These are phyloP conservation scores for Blechomonas ayalai DNA, from an alignment of 208 protist species.

Conservation along the genomic window DNA sequence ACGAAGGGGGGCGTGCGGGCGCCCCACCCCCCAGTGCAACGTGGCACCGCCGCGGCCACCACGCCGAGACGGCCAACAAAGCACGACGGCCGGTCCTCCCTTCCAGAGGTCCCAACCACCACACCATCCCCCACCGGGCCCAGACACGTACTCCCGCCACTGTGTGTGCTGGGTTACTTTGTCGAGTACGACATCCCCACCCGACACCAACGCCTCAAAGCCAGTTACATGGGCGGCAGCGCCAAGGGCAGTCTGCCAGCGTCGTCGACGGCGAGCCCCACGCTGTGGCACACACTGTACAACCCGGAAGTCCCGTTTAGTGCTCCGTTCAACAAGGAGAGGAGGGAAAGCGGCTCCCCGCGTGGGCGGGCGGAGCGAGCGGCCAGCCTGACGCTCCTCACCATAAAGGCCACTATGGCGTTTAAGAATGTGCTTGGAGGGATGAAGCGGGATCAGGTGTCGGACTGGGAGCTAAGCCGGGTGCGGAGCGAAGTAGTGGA, in stretches of 20 bases:
- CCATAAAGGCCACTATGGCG: too few relatives aligned
- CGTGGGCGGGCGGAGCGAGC: too few relatives aligned
- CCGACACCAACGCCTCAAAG: slow-evolving; percentile 38
- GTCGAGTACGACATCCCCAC: slow-evolving; percentile 59
- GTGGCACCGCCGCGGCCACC: neutral
- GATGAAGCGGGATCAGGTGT: neutral
- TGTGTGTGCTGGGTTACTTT: slow-evolving; percentile 58
- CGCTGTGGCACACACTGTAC: neutral
- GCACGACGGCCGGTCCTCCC: slow-evolving; percentile 1
- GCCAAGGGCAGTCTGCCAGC: neutral
- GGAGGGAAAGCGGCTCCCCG: too few relatives aligned
- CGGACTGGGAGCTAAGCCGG: slow-evolving; percentile 17
- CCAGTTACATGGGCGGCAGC: slow-evolving; percentile 14
- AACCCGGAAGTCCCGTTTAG: neutral
- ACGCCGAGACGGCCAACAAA: neutral
- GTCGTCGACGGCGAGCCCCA: neutral
- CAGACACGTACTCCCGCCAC: slow-evolving; percentile 42
- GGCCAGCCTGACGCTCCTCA: too few relatives aligned
- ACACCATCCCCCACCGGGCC: neutral
- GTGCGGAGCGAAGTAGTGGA: slow-evolving; percentile 33
- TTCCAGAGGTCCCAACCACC: slow-evolving; percentile 1
- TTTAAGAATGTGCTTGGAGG: too few relatives aligned
- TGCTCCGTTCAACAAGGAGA: too few relatives aligned
- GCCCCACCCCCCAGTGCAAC: too few relatives aligned
- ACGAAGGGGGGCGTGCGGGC: too few relatives aligned